phyloP scores from a whole-genome alignment of 2,329 filamentous ascomycete genomes.

The Xylaria sp. region DNA sequence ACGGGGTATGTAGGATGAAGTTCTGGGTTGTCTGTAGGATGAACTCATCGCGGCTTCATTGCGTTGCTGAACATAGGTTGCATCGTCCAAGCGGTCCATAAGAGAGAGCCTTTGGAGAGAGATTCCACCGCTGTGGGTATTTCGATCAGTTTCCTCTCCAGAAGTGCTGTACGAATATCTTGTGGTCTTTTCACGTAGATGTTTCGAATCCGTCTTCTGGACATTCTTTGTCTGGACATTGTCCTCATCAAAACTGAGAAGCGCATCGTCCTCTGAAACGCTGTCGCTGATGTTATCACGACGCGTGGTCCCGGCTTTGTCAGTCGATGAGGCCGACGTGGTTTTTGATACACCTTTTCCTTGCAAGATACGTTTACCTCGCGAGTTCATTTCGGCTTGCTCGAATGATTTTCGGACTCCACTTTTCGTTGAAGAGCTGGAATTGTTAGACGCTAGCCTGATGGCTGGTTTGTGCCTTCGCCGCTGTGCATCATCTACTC shows the following conservation, averaged over 20 bases:
- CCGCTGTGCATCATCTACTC: conserved; percentile 18
- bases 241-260: not conserved
- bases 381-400: conserved; percentile 21
- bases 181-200: not conserved
- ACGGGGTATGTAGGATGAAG: not conserved
- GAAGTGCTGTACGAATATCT: not conserved
- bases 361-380: conserved; percentile 19
- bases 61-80: not conserved
- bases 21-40: too few relatives aligned
- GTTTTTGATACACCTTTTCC: conserved; percentile 12
- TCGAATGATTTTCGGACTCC: conserved; percentile 21
- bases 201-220: not conserved
- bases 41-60: not conserved
- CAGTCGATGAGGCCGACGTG: conserved; percentile 10
- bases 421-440: not conserved
- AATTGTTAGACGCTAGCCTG: not conserved
- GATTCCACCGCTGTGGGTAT: not conserved
- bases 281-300: not conserved
- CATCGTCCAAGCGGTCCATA: not conserved
- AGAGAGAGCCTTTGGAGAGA: not conserved
- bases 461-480: not conserved
- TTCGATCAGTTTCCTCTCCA: not conserved
- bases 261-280: not conserved
- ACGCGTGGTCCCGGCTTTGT: not conserved
- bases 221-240: not conserved